These are phyloP conservation scores for Penicillium sp. DNA, from an alignment of 2,329 filamentous ascomycete genomes.

Conservation along the genomic window DNA sequence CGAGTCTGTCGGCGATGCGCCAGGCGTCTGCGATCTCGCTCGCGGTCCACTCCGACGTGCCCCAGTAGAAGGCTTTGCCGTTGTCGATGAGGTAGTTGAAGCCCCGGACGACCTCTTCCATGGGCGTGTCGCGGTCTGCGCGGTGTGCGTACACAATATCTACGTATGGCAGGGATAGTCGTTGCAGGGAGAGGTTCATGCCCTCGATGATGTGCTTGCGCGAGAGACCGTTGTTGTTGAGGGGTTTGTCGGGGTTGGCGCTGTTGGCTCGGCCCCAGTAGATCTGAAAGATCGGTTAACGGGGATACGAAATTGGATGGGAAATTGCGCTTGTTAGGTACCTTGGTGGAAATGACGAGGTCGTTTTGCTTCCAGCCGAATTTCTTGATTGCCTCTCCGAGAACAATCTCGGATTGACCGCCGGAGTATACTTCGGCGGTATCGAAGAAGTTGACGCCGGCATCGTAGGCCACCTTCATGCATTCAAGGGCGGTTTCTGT, in stretches of 20 bases:
- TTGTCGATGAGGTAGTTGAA: constrained; percentile 70
- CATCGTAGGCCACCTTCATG: constrained; percentile 56
- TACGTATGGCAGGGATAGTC: constrained; percentile 66
- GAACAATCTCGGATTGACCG: constrained; percentile 55
- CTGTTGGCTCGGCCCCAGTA: constrained; percentile 65
- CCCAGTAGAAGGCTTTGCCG: constrained; percentile 70
- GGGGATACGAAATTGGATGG: background rate
- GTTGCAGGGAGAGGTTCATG: constrained; percentile 58
- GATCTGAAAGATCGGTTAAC: constrained; percentile 43
- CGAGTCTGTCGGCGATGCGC: constrained; percentile 60
- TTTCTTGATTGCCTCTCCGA: constrained; percentile 58
- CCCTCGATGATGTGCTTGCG: constrained; percentile 71
- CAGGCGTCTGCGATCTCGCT: constrained; percentile 65
- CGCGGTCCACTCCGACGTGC: constrained; percentile 67
- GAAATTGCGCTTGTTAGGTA: constrained; percentile 15
- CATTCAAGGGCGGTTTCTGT: constrained; percentile 40
- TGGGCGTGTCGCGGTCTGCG: constrained; percentile 65
- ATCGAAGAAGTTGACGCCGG: constrained; percentile 59
- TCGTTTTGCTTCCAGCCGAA: constrained; percentile 59
- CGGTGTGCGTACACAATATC: constrained; percentile 70
- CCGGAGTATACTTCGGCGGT: constrained; percentile 55
- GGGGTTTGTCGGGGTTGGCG: constrained; percentile 58
- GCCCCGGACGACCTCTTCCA: constrained; percentile 68
- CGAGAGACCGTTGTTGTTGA: constrained; percentile 67
- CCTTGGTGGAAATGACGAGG: constrained; percentile 59